Base-by-base conservation (phyloP, 1,139 yeast species). In the Kodamaea arcana region DNA sequence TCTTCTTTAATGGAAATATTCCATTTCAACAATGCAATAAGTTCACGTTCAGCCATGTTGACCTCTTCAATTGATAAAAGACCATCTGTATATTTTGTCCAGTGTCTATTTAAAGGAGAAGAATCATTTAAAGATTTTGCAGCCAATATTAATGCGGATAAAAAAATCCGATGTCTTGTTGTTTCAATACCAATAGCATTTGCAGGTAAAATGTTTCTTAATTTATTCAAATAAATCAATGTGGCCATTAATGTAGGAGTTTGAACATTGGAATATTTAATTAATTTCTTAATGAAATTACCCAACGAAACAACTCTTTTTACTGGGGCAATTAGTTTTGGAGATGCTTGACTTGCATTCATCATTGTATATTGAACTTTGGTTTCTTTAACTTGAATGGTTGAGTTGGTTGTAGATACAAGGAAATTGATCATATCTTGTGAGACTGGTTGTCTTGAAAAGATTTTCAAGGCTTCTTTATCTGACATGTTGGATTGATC, bases 171-270 rank as follows among this genome's bases (percentile, higher is more conserved):
- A 64, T 92, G 97, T 54, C 94, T 78, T 4, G 97, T 88, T 39
- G 97, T 86, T 47, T 86, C 87, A 76, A 90, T 86, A 16, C 97
- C 97, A 40, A 83, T 78, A 15, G 95, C 94, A 59, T 85, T 83
- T 22, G 90, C 79, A 4, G 97, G 97, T 37, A 92, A 74, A 11
- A 83, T 69, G 42, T 76, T 72, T 46, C 94, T 77, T 45, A 90
- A 69, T 43, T 88, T 81, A 40, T 83, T 79, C 38, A 90, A 70
- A 58, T 86, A 90, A 10, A 88, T 88, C 36, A 87, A 68, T 2
- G 95, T 75, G 13, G 97, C 82, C 97, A 92, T 90, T 37, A 92
- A 70, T 2, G 97, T 92, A 27, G 97, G 90, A 3, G 95, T 85
- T 62, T 90, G 97, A 16, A 92, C 97, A 56, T 90, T 88, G 11